Evolutionary conservation across 257 asterid species (phyloP).

Genomic region (Salvia hispanica): DNA sequence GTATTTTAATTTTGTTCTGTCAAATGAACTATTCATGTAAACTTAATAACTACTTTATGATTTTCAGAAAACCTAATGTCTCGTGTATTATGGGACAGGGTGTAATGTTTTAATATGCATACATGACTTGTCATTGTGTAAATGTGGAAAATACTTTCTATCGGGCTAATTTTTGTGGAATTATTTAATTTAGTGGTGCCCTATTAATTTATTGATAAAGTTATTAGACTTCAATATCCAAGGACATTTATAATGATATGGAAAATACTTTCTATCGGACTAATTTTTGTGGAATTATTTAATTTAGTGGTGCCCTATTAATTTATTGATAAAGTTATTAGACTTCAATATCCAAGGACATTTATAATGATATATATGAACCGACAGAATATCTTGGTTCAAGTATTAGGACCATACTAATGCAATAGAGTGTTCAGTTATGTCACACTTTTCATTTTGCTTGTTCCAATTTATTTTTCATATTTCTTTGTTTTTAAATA

Average conservation of each 20-base stretch:
- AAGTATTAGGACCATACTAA: not conserved
- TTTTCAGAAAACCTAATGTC: too few species aligned
- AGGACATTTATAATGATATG: not conserved
- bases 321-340: not conserved
- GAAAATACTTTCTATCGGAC: not conserved
- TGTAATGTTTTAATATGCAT: too few species aligned
- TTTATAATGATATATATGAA: not conserved
- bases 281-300: not conserved
- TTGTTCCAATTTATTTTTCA: too few species aligned
- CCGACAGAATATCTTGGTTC: not conserved
- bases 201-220: not conserved
- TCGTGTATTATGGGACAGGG: too few species aligned
- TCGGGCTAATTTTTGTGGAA: not conserved
- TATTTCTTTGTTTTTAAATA: too few species aligned
- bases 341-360: slow-evolving; percentile 10
- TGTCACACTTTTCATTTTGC: not conserved
- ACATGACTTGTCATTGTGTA: too few species aligned
- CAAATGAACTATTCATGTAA: too few species aligned
- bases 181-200: not conserved
- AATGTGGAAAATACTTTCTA: not conserved
- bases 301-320: not conserved
- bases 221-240: not conserved
- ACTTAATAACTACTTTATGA: too few species aligned
- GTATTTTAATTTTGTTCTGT: too few species aligned
- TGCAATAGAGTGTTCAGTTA: not conserved